Evolutionary conservation across 2,329 filamentous ascomycete genomes (phyloP), one percentile per base, ranked within the genome.

Genomic region (Pyrenophora graminea): DNA sequence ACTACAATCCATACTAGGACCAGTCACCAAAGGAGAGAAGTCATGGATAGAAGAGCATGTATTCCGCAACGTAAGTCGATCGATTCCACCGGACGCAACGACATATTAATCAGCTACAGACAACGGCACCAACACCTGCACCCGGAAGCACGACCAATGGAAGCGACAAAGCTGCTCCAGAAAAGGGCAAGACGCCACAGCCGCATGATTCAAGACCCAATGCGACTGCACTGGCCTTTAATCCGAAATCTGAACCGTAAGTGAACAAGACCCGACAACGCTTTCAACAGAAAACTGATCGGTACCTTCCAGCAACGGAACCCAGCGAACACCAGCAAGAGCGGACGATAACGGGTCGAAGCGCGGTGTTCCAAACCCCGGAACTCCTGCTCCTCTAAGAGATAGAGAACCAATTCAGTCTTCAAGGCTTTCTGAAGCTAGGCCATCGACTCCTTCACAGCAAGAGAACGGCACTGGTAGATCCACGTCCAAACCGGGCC

Each of bases 21-120:
- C 87, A 53, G 77, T 93, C 45, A 85, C 86, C 68, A 86, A 82
- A 62, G 79, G 83, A 55, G 83, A 88, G 59, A 77, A 82, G 37
- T 82, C 83, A 68, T 91, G 88, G 87, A 81, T 91, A 27, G 81
- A 89, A 72, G 86, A 90, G 32, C 87, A 90, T 65, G 85, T 85
- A 36, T 93, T 92, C 53, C 86, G 85, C 59, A 78, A 81, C 55
- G 86, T 89, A 75, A 76, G 81, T 69, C 38, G 27, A 38, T 25
- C 23, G 6, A 19, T 33, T 18, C 39, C 27, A 18, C 33, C n/a
- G 30, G 27, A 10, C 31, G 19, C 33, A 8, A 25, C 17, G 27
- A 19, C 41, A 10, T 13, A 48, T 53, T 68, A 43, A 68, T 41
- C 33, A 25, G 38, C 9, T 12, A 40, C 43, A 69, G 66, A 47